Evolutionary conservation across 2,329 filamentous ascomycete species (phyloP).

Genomic region (Didymosphaeria variabile): DNA sequence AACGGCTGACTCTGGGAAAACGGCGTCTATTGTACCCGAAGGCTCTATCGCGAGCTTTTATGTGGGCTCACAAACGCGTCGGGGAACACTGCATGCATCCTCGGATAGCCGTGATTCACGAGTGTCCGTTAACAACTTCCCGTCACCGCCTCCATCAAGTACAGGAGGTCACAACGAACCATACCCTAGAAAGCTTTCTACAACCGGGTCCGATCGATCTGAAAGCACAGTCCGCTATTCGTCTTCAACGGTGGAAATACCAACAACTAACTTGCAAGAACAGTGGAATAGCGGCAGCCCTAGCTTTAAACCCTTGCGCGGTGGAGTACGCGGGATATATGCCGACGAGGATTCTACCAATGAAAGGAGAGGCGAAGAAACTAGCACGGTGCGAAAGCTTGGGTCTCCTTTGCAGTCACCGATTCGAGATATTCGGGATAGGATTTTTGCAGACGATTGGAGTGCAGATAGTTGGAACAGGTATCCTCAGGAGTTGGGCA

Average conservation of each 20-base stretch:
- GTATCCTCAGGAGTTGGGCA: too few species aligned
- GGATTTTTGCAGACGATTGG: too few species aligned
- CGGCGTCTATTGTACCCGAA: conserved; percentile 1
- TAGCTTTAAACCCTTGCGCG: background rate
- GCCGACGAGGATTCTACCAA: background rate
- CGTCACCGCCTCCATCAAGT: background rate
- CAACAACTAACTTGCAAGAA: background rate
- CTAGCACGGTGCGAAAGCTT: background rate
- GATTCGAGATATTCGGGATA: background rate
- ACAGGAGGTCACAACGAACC: background rate
- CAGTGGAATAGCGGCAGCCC: background rate
- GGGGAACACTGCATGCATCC: background rate
- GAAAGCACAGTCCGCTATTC: background rate
- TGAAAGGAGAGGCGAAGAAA: background rate
- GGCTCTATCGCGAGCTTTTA: conserved; percentile 4
- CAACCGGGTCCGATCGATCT: background rate
- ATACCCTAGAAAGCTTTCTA: background rate
- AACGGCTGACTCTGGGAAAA: background rate
- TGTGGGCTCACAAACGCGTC: background rate
- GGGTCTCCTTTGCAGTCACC: conserved; percentile 7
- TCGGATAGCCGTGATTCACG: background rate
- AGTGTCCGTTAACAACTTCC: background rate
- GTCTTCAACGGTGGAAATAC: background rate
- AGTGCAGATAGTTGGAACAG: too few species aligned
- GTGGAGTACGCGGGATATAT: background rate